phyloP scores from a whole-genome alignment of 2,329 filamentous ascomycete species.

The Curvularia lunata region DNA sequence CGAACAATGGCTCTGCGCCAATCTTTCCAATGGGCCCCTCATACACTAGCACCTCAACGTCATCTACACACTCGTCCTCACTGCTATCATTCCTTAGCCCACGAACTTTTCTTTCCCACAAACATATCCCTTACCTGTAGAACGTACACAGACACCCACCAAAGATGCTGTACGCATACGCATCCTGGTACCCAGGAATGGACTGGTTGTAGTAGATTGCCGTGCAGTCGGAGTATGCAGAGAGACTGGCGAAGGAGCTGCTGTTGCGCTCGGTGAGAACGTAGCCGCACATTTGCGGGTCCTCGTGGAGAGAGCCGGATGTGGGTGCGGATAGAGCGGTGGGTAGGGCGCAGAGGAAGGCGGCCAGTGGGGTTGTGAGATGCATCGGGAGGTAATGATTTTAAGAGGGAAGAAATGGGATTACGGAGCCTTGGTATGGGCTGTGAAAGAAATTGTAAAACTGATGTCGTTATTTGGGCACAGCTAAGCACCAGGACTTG shows the following conservation, averaged over 20 bases:
- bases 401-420: neutral
- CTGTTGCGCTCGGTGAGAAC: constrained; percentile 20
- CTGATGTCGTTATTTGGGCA: neutral
- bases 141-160: constrained; percentile 19
- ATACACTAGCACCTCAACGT: neutral
- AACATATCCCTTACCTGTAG: neutral
- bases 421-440: neutral
- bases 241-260: constrained; percentile 15
- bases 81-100: neutral
- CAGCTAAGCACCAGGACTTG: neutral
- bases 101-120: neutral
- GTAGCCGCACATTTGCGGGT: constrained; percentile 22
- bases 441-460: neutral
- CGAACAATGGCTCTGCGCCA: constrained; percentile 17
- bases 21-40: constrained; percentile 14
- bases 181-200: constrained; percentile 13
- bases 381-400: neutral
- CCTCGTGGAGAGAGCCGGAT: neutral
- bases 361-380: neutral
- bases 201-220: constrained; percentile 19
- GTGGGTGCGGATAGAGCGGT: constrained; percentile 1
- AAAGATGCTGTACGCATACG: constrained; percentile 16
- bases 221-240: constrained; percentile 8
- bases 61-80: constrained; percentile 10
- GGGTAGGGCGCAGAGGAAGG: neutral